These are phyloP conservation scores for Exophiala lecanii-corni DNA, from an alignment of 2,329 filamentous ascomycete species.

Conservation along the genomic window DNA sequence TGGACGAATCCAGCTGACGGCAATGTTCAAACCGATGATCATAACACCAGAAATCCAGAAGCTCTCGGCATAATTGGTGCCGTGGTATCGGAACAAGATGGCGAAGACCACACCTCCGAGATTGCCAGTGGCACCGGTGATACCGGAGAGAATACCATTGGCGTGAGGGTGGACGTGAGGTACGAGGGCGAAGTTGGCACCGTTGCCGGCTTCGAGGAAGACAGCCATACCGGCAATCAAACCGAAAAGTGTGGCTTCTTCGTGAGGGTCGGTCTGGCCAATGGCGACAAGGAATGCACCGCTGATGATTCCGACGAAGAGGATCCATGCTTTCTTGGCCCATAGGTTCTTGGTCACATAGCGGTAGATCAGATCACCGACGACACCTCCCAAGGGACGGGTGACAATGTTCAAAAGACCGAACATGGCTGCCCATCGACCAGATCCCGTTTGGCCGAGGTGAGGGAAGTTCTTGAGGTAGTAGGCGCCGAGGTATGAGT, in stretches of 20 bases:
- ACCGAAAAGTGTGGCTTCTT: conserved; percentile 65
- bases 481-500: conserved; percentile 57
- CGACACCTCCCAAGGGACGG: conserved; percentile 46
- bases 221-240: conserved; percentile 72
- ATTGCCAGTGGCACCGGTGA: conserved; percentile 76
- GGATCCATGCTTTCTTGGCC: conserved; percentile 61
- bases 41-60: conserved; percentile 82
- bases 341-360: conserved; percentile 42
- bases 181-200: conserved; percentile 79
- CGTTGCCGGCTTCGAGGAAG: conserved; percentile 81
- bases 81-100: conserved; percentile 73
- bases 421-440: conserved; percentile 54
- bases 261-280: conserved; percentile 57
- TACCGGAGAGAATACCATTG: conserved; percentile 73
- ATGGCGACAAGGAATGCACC: conserved; percentile 60
- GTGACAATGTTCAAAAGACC: conserved; percentile 48
- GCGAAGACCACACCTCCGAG: conserved; percentile 81
- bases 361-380: conserved; percentile 54
- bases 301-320: conserved; percentile 51
- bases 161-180: conserved; percentile 80
- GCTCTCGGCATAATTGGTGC: conserved; percentile 61
- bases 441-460: conserved; percentile 52
- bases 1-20: conserved; percentile 60
- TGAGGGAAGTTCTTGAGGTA: conserved; percentile 53
- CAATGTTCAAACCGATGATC: conserved; percentile 64